Conservation (phyloP, 257 asterid genomes). For the Leonotis leonurus region DNA sequence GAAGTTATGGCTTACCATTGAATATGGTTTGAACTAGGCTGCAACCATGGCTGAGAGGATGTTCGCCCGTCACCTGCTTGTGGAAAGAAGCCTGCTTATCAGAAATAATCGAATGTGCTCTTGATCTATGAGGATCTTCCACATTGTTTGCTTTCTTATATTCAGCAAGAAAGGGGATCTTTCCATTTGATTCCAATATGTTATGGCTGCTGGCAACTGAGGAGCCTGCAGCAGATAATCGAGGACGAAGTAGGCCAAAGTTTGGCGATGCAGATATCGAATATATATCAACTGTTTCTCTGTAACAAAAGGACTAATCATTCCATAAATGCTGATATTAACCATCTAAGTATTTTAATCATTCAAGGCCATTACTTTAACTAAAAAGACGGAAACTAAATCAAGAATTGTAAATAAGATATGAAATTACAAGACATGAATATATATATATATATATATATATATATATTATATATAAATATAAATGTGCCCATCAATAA, state of each 20-base stretch:
- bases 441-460: no score
- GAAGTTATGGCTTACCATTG: conserved; percentile 45
- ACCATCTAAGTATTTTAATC: neutral
- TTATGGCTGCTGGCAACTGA: conserved; percentile 22
- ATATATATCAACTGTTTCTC: conserved; percentile 67
- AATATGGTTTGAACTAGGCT: conserved; percentile 67
- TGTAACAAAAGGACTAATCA: conserved; percentile 16
- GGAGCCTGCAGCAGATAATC: conserved; percentile 25
- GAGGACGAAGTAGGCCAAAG: conserved; percentile 42
- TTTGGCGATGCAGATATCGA: conserved; percentile 82
- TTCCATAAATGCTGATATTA: neutral
- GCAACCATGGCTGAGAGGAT: conserved; percentile 58
- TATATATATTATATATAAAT: no score
- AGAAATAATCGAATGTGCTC: conserved; percentile 30
- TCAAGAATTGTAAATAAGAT: neutral
- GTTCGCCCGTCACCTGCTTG: conserved; percentile 49
- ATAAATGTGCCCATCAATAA: no score
- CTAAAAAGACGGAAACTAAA: neutral
- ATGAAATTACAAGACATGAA: no score
- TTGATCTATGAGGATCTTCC: conserved; percentile 11
- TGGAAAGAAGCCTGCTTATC: conserved; percentile 29
- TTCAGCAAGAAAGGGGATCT: conserved; percentile 48
- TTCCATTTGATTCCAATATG: conserved; percentile 26
- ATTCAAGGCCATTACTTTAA: neutral
- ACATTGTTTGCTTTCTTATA: conserved; percentile 24